Conservation (phyloP, 345 rosid genomes). For the Crucihimalaya himalaica region DNA sequence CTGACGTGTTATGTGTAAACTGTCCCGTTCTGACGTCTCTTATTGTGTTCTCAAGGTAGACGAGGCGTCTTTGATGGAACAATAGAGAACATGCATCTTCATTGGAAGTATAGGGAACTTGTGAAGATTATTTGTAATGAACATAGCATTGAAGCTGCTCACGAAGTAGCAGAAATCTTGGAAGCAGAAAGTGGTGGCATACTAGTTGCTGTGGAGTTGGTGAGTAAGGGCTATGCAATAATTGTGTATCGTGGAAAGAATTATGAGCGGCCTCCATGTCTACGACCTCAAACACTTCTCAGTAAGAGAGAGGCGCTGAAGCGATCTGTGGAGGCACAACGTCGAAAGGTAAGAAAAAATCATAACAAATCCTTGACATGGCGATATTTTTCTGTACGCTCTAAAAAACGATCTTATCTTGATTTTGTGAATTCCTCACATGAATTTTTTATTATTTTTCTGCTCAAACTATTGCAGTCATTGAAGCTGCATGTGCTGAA, state of each 20-base stretch:
- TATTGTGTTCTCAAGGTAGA: slow-evolving; percentile 63
- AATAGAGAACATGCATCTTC: slow-evolving; percentile 97
- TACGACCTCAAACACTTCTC: slow-evolving; percentile 82
- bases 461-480: slow-evolving; percentile 57
- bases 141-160: slow-evolving; percentile 55
- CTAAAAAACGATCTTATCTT: neutral
- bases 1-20: slow-evolving; percentile 15
- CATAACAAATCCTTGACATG: slow-evolving; percentile 5
- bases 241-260: slow-evolving; percentile 93
- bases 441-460: neutral
- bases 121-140: slow-evolving; percentile 79
- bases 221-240: slow-evolving; percentile 84
- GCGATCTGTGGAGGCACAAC: slow-evolving; percentile 83
- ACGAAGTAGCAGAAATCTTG: slow-evolving; percentile 64
- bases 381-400: neutral
- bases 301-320: slow-evolving; percentile 79
- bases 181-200: slow-evolving; percentile 95
- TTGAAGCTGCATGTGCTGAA: slow-evolving; percentile 85
- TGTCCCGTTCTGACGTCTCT: slow-evolving; percentile 11
- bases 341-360: slow-evolving; percentile 57
- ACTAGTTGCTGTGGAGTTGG: slow-evolving; percentile 78
- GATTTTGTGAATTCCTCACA: neutral
- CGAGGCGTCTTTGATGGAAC: slow-evolving; percentile 90
- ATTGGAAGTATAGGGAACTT: slow-evolving; percentile 98
- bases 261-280: slow-evolving; percentile 69